Percentiles rank a stretch among this genome's conserved stretches.
These are phyloP conservation scores for Asterophora parasitica DNA, from an alignment of 768 basidiomycete species.

Conservation along the genomic window DNA sequence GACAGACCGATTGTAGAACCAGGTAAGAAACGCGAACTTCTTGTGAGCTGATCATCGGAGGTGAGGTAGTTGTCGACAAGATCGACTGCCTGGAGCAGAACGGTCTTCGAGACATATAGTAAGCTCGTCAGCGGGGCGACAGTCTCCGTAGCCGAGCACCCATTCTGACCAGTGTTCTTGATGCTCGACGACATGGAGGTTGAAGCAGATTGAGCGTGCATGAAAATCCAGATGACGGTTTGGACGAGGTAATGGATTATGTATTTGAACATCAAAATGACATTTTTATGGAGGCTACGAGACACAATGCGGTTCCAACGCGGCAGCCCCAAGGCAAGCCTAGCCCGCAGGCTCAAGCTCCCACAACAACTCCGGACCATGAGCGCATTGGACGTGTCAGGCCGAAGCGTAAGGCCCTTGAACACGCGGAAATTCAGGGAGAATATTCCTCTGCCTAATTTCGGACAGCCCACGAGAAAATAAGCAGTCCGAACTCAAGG, in stretches of 20 bases:
- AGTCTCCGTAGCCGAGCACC: slow-evolving; percentile 12
- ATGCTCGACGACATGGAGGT: slow-evolving; percentile 23
- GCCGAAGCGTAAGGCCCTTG: slow-evolving; percentile 4
- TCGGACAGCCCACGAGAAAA: slow-evolving; percentile 55
- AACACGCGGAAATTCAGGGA: slow-evolving; percentile 2
- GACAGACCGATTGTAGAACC: slow-evolving; percentile 81
- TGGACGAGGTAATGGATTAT: slow-evolving; percentile 31
- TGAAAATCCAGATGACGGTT: slow-evolving; percentile 88
- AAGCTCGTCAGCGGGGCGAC: slow-evolving; percentile 44
- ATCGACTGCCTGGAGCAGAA: slow-evolving; percentile 71
- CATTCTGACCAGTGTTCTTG: slow-evolving; percentile 14
- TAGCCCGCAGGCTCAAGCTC: too few species aligned
- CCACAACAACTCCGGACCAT: slow-evolving; percentile 4
- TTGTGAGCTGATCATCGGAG: slow-evolving; percentile 64
- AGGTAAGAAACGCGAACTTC: slow-evolving; percentile 70
- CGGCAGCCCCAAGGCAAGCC: slow-evolving; percentile 2
- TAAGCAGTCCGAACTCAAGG: slow-evolving; percentile 77
- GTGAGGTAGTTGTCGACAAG: slow-evolving; percentile 62
- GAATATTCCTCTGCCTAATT: slow-evolving; percentile 78
- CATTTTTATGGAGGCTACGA: slow-evolving; percentile 6
- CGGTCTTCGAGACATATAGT: slow-evolving; percentile 58
- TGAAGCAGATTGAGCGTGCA: slow-evolving; percentile 44
- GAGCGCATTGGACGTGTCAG: slow-evolving; percentile 2
- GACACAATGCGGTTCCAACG: slow-evolving; percentile 11
- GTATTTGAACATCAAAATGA: slow-evolving; percentile 3